Evolutionary conservation across 352 stramenopile species (phyloP).

Genomic region (Phytophthora hibernalis): DNA sequence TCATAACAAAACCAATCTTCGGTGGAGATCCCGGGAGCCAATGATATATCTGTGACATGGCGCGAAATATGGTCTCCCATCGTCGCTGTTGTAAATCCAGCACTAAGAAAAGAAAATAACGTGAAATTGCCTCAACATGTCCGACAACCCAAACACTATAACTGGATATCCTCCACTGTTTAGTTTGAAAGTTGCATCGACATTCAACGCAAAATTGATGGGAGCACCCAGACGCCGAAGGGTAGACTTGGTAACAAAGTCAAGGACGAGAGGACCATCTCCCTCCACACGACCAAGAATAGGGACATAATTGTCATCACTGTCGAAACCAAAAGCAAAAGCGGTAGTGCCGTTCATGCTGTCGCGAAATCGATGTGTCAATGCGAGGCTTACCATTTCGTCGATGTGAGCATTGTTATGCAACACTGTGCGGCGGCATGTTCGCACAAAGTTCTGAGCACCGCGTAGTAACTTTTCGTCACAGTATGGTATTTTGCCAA

Average conservation of each 20-base stretch:
- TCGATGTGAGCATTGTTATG: slow-evolving; percentile 4
- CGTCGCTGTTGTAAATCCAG: too few relatives aligned
- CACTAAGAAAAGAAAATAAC: too few relatives aligned
- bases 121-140: too few relatives aligned
- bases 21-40: too few relatives aligned
- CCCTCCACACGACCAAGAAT: not conserved
- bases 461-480: not conserved
- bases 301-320: not conserved
- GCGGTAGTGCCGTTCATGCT: not conserved
- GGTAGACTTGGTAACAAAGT: not conserved
- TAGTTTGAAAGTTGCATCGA: slow-evolving; percentile 9
- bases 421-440: not conserved
- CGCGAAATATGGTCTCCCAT: too few relatives aligned
- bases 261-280: not conserved
- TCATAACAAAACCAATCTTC: too few relatives aligned
- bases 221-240: not conserved
- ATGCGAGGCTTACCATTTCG: not conserved
- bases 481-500: too few relatives aligned
- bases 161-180: not conserved
- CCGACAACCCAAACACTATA: not conserved
- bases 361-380: not conserved
- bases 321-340: slow-evolving; percentile 3
- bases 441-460: not conserved
- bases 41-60: too few relatives aligned
- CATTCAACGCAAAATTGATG: not conserved